Conservation (phyloP, 2,329 filamentous ascomycete species). For the Colletotrichum paranaense region DNA sequence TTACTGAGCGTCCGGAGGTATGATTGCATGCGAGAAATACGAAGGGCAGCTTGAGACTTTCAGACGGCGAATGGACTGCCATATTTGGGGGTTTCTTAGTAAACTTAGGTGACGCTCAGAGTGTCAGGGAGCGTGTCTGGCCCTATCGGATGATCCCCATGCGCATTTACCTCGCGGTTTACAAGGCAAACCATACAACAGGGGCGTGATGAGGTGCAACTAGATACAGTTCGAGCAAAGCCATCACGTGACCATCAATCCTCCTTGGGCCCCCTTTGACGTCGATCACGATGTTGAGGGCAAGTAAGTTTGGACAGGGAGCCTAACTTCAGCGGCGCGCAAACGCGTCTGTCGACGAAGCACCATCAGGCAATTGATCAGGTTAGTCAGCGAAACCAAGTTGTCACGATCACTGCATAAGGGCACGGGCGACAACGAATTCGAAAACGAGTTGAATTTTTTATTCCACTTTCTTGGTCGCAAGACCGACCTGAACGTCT, state of each 20-base stretch:
- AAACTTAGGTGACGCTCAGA: not conserved
- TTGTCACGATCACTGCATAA: not conserved
- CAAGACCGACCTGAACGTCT: not conserved
- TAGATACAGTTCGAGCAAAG: not conserved
- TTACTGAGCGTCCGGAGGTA: not conserved
- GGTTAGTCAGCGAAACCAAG: not conserved
- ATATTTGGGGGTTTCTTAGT: not conserved
- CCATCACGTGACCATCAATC: not conserved
- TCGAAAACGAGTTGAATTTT: not conserved
- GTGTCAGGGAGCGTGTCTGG: not conserved
- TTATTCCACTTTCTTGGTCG: not conserved
- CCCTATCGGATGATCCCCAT: not conserved
- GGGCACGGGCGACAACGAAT: not conserved
- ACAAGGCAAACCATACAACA: not conserved
- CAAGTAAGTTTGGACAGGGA: not conserved
- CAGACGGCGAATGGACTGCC: not conserved
- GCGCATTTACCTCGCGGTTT: not conserved
- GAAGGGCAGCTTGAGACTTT: not conserved
- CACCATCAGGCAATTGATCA: not conserved
- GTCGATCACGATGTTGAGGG: no score
- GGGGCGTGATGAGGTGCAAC: not conserved
- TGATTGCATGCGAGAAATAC: not conserved
- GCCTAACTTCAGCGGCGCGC: not conserved
- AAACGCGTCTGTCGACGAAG: not conserved
- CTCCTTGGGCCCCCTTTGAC: not conserved